Percentiles rank a stretch among this genome's conserved stretches.
Evolutionary conservation across 345 rosid genomes (phyloP).

Genomic region (Rhodamnia argentea): DNA sequence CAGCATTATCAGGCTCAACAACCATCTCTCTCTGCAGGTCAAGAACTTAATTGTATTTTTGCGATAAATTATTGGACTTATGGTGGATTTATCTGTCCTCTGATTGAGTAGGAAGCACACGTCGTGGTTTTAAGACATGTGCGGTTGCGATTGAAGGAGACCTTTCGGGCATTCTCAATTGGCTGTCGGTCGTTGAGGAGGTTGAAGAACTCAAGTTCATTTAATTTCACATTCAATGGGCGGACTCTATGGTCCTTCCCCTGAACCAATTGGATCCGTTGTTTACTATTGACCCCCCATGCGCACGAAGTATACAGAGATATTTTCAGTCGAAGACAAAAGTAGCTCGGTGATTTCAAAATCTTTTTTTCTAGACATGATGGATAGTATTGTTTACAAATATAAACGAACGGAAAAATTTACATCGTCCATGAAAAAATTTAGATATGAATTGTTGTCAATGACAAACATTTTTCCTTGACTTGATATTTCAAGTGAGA

Average conservation of each 20-base stretch:
- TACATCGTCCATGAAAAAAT: fast-evolving
- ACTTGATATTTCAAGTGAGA: background rate
- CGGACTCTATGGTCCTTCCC: background rate
- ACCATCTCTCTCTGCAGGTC: background rate
- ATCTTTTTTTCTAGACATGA: fast-evolving
- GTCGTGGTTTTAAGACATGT: too few species aligned
- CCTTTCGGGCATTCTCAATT: background rate
- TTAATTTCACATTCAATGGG: background rate
- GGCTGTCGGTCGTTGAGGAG: background rate
- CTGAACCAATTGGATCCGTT: fast-evolving
- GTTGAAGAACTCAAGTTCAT: background rate
- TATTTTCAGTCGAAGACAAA: background rate
- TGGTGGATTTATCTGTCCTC: too few species aligned
- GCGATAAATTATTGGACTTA: too few species aligned
- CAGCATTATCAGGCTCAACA: background rate
- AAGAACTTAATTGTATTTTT: background rate
- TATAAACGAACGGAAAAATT: background rate
- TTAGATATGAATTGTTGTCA: background rate
- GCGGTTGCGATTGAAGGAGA: background rate
- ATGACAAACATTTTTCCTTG: background rate
- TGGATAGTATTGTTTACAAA: background rate
- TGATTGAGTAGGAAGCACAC: too few species aligned
- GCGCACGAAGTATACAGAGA: background rate
- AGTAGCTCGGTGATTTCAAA: background rate
- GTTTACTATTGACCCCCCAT: background rate